These are phyloP conservation scores for Strigomonas culicis DNA, from an alignment of 208 protist genomes.

Conservation along the genomic window DNA sequence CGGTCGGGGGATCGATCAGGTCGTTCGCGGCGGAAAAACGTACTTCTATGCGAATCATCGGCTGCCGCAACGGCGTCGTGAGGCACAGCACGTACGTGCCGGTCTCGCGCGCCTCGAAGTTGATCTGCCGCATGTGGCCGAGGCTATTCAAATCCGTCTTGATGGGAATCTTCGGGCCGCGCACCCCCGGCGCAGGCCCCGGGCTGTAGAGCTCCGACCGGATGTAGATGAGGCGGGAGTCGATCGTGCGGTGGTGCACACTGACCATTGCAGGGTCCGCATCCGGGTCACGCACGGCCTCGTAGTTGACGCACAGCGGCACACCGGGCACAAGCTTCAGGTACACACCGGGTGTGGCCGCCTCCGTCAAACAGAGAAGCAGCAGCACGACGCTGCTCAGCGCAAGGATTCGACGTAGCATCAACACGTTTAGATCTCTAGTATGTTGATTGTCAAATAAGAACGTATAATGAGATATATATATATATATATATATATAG, in stretches of 20 bases:
- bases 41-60: slow-evolving; percentile 59
- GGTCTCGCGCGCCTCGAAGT: slow-evolving; percentile 57
- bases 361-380: slow-evolving; percentile 3
- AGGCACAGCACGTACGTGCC: slow-evolving; percentile 73
- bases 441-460: background rate
- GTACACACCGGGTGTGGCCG: slow-evolving; percentile 28
- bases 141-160: slow-evolving; percentile 35
- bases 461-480: background rate
- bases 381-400: slow-evolving; percentile 21
- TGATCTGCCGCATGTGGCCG: slow-evolving; percentile 38
- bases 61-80: slow-evolving; percentile 40
- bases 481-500: background rate
- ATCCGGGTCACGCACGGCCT: slow-evolving; percentile 58
- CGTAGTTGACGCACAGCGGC: slow-evolving; percentile 62
- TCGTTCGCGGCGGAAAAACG: slow-evolving; percentile 60
- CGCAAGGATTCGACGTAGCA: background rate
- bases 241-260: slow-evolving; percentile 53
- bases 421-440: too few relatives aligned
- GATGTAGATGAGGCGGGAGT: slow-evolving; percentile 49
- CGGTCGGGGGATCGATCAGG: slow-evolving; percentile 35
- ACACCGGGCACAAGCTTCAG: slow-evolving; percentile 62
- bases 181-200: slow-evolving; percentile 16
- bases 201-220: slow-evolving; percentile 46
- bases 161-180: slow-evolving; percentile 23
- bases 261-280: slow-evolving; percentile 49